A percentile compares a stretch with the other conserved stretches of the same genome.
These are phyloP conservation scores for Daldinia vernicosa DNA, from an alignment of 495 filamentous ascomycete genomes.

Conservation along the genomic window DNA sequence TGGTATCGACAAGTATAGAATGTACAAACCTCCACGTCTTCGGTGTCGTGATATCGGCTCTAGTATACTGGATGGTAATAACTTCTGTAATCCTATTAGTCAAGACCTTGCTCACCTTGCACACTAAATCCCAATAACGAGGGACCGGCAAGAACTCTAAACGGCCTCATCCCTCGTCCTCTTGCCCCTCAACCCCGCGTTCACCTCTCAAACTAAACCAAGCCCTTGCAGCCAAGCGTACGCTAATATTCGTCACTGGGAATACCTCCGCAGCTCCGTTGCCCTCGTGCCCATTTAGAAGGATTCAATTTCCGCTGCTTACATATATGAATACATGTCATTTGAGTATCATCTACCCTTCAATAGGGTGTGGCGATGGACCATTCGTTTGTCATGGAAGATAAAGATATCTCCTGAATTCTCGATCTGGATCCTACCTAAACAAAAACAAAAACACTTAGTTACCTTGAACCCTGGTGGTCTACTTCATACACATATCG, in stretches of 20 bases:
- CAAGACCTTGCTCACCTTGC: constrained; percentile 9
- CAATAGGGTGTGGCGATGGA: neutral
- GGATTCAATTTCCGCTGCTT: constrained; percentile 14
- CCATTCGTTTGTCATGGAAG: neutral
- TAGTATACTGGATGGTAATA: constrained; percentile 13
- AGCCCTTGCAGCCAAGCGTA: constrained; percentile 34
- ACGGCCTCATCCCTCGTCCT: neutral
- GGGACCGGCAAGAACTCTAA: constrained; percentile 10
- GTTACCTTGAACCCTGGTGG: neutral
- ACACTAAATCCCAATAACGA: constrained; percentile 26
- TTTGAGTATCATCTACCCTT: constrained; percentile 2
- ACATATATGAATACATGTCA: constrained; percentile 4
- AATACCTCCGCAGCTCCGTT: constrained; percentile 41
- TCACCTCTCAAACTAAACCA: constrained; percentile 10
- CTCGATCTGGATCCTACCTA: constrained; percentile 7
- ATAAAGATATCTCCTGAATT: constrained; percentile 9
- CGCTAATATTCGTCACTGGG: constrained; percentile 29
- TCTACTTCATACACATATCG: neutral
- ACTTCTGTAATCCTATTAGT: constrained; percentile 33
- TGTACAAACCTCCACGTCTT: constrained; percentile 18
- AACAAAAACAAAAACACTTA: no score
- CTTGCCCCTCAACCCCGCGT: constrained; percentile 38
- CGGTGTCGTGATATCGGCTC: constrained; percentile 24
- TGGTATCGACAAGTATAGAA: constrained; percentile 17
- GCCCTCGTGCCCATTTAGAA: constrained; percentile 29